A percentile compares a stretch with the other conserved stretches of the same genome.
Evolutionary conservation across 2,329 filamentous ascomycete species (phyloP).

Genomic region (Pseudocercospora fuligena): DNA sequence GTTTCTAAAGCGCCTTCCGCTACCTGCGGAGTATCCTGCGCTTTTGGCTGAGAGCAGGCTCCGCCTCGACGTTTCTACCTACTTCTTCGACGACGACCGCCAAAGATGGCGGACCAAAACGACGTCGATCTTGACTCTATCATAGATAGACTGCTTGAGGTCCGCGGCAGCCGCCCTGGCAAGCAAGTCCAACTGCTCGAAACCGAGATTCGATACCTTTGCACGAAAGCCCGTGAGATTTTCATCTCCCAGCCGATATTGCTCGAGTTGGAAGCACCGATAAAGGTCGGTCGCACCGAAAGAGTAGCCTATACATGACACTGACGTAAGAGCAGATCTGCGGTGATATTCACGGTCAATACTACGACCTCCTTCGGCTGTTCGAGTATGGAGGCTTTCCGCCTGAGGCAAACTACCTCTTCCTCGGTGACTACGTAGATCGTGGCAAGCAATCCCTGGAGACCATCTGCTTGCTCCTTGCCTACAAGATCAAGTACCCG

Average conservation of each 20-base stretch:
- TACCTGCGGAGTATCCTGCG: conserved; percentile 19
- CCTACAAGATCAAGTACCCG: conserved; percentile 99
- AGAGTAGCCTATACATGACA: conserved; percentile 1
- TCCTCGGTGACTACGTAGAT: conserved; percentile 98
- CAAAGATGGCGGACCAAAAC: conserved; percentile 73
- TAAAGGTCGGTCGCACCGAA: conserved; percentile 74
- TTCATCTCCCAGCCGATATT: conserved; percentile 99
- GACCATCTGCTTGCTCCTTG: conserved; percentile 94
- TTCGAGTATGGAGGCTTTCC: conserved; percentile 99
- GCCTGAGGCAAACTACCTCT: conserved; percentile 98
- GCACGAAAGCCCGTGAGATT: conserved; percentile 98
- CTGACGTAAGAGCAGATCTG: conserved; percentile 73
- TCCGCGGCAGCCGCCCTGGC: conserved; percentile 94
- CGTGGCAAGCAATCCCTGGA: conserved; percentile 98
- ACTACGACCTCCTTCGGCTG: conserved; percentile 94
- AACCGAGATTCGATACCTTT: conserved; percentile 93
- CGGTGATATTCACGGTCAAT: conserved; percentile 98
- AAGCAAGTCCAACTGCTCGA: conserved; percentile 98
- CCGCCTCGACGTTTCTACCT: conserved; percentile 17
- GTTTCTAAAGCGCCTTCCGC: conserved; percentile 26
- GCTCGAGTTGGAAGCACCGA: conserved; percentile 95
- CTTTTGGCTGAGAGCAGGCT: conserved; percentile 30
- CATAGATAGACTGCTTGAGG: conserved; percentile 97
- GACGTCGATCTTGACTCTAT: conserved; percentile 99
- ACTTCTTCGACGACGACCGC: conserved; percentile 25